phyloP scores from a whole-genome alignment of 805 yeast genomes.

The Cyberlindnera bimundalis region DNA sequence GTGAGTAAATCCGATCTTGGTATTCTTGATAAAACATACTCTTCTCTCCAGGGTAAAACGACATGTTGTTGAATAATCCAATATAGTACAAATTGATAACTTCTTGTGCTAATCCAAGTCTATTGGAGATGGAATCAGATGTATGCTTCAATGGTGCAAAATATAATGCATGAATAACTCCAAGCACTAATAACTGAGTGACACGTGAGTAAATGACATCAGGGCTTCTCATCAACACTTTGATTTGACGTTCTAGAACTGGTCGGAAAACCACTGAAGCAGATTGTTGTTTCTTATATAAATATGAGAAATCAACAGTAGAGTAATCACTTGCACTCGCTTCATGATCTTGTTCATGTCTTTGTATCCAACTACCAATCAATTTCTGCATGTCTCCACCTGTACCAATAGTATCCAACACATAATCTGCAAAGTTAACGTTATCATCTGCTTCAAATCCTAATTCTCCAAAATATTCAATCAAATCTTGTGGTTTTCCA shows the following conservation, averaged over 20 bases:
- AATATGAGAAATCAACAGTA: conserved; percentile 4
- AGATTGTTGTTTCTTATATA: conserved; percentile 11
- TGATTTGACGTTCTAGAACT: conserved; percentile 32
- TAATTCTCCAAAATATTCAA: conserved; percentile 39
- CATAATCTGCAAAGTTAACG: conserved; percentile 71
- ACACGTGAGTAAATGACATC: conserved; percentile 64
- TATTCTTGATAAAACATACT: conserved; percentile 76
- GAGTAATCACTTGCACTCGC: conserved; percentile 31
- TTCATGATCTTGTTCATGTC: background rate
- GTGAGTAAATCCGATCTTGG: conserved; percentile 67
- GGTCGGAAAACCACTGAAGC: conserved; percentile 32
- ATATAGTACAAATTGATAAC: conserved; percentile 68
- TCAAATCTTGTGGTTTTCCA: conserved; percentile 48
- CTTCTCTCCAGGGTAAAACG: conserved; percentile 71
- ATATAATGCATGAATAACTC: conserved; percentile 61
- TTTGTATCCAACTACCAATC: conserved; percentile 9
- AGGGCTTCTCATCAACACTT: conserved; percentile 42
- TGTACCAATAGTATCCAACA: conserved; percentile 60
- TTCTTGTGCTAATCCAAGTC: conserved; percentile 77
- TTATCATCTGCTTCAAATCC: conserved; percentile 39
- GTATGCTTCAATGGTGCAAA: conserved; percentile 55
- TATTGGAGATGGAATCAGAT: conserved; percentile 52
- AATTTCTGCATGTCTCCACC: conserved; percentile 10
- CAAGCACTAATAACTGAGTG: conserved; percentile 61
- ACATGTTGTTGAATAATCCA: conserved; percentile 76